Evolutionary conservation across 2,329 filamentous ascomycete species (phyloP).

Genomic region (Alternaria atra): DNA sequence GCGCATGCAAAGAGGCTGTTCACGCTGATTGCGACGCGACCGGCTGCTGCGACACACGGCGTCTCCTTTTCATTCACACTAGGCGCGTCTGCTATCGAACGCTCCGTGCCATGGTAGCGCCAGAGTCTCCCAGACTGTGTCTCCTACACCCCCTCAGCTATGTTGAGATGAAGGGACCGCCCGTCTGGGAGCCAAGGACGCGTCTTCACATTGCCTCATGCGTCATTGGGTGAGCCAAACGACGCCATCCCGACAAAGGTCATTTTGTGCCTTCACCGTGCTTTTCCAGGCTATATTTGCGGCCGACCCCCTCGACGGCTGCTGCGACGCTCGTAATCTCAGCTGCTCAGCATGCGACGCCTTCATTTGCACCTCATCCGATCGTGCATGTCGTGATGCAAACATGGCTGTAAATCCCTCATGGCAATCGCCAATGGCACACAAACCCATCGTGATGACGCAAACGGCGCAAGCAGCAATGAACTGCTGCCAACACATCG

Average conservation of each 20-base stretch:
- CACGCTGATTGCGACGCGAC: slow-evolving; percentile 22
- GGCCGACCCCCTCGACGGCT: slow-evolving; percentile 31
- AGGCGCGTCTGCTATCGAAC: slow-evolving; percentile 18
- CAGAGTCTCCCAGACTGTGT: slow-evolving; percentile 17
- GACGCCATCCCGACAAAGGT: slow-evolving; percentile 15
- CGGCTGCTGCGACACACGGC: slow-evolving; percentile 35
- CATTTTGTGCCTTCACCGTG: slow-evolving; percentile 24
- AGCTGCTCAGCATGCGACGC: slow-evolving; percentile 26
- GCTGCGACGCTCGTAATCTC: slow-evolving; percentile 29
- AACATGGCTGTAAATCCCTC: slow-evolving; percentile 23
- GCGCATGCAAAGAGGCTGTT: slow-evolving; percentile 18
- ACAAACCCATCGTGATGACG: slow-evolving; percentile 23
- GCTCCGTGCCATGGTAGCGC: slow-evolving; percentile 23
- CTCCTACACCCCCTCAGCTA: slow-evolving; percentile 21
- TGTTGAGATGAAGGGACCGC: slow-evolving; percentile 21
- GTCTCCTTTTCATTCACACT: slow-evolving; percentile 27
- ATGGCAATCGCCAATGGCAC: slow-evolving; percentile 13
- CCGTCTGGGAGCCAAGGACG: slow-evolving; percentile 23
- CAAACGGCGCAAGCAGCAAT: slow-evolving; percentile 26
- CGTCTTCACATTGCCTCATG: slow-evolving; percentile 21
- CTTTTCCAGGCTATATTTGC: slow-evolving; percentile 28
- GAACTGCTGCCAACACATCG: slow-evolving; percentile 27
- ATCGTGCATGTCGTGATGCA: slow-evolving; percentile 16
- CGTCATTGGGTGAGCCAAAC: slow-evolving; percentile 21
- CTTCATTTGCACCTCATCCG: slow-evolving; percentile 28